phyloP scores from a whole-genome alignment of 768 basidiomycete genomes.

The Lactarius akahatsu region DNA sequence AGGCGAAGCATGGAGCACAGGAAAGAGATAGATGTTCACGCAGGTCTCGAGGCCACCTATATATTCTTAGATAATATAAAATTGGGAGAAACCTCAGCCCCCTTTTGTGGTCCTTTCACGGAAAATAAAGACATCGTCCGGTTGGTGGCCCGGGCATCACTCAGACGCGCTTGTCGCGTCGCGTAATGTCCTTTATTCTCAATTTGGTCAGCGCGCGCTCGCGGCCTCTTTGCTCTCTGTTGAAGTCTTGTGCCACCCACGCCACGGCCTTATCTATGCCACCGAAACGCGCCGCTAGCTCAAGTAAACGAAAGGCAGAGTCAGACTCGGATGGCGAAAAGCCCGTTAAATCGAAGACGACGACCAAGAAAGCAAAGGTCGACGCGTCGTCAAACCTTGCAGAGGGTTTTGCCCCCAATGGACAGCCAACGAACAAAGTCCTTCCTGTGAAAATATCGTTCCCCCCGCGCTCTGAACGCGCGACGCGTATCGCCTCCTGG shows the following conservation, averaged over 20 bases:
- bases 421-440: slow-evolving; percentile 72
- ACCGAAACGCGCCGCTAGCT: slow-evolving; percentile 18
- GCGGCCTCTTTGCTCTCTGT: not conserved
- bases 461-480: slow-evolving; percentile 47
- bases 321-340: slow-evolving; percentile 16
- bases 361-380: slow-evolving; percentile 24
- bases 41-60: not conserved
- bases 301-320: slow-evolving; percentile 23
- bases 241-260: not conserved
- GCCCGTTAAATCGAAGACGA: not conserved
- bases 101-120: too few species aligned
- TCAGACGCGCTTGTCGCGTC: not conserved
- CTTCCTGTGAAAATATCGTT: slow-evolving; percentile 63
- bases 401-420: slow-evolving; percentile 37
- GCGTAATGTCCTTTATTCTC: not conserved
- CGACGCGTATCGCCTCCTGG: slow-evolving; percentile 65
- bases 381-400: slow-evolving; percentile 5
- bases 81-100: not conserved
- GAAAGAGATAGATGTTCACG: not conserved
- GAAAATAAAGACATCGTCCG: not conserved
- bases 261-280: slow-evolving; percentile 5
- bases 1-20: slow-evolving; percentile 41
- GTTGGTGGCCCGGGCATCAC: too few species aligned
- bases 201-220: slow-evolving; percentile 4
- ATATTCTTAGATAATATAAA: not conserved